Percentiles rank a stretch among this genome's conserved stretches.
Conservation (phyloP, 179 eudicot genomes). For the Sideroxylon spinosum region DNA sequence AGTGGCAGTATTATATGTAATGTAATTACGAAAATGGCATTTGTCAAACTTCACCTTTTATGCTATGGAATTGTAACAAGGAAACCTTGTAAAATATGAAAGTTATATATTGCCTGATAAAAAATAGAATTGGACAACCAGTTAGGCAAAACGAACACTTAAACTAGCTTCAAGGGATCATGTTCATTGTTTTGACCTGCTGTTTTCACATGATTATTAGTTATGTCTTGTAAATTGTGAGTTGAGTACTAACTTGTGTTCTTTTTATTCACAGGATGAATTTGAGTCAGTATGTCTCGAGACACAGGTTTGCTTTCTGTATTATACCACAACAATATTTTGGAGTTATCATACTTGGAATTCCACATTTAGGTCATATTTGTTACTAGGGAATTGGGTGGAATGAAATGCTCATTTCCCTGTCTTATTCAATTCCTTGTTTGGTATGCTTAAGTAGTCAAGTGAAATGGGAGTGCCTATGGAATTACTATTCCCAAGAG, state of each 20-base stretch:
- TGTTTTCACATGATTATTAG: not conserved
- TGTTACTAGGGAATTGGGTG: no score
- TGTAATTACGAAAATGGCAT: not conserved
- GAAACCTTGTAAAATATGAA: not conserved
- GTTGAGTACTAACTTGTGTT: constrained; percentile 9
- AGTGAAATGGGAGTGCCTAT: no score
- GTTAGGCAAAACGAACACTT: not conserved
- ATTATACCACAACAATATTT: not conserved
- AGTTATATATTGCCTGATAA: not conserved
- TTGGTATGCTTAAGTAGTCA: no score
- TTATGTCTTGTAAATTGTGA: not conserved
- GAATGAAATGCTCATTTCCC: no score
- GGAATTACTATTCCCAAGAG: no score
- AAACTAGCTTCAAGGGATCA: not conserved
- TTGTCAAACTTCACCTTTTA: not conserved
- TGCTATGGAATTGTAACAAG: not conserved
- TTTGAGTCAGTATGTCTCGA: constrained; percentile 46
- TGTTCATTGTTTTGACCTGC: not conserved
- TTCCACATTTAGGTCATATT: not conserved
- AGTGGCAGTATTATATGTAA: not conserved
- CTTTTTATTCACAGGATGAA: constrained; percentile 44
- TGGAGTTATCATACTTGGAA: not conserved
- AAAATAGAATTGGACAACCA: not conserved
- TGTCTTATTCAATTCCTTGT: no score
- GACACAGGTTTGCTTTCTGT: constrained; percentile 49